A percentile compares a stretch with the other conserved stretches of the same genome.
Conservation (phyloP, 805 yeast genomes). For the Hanseniaspora singularis region DNA sequence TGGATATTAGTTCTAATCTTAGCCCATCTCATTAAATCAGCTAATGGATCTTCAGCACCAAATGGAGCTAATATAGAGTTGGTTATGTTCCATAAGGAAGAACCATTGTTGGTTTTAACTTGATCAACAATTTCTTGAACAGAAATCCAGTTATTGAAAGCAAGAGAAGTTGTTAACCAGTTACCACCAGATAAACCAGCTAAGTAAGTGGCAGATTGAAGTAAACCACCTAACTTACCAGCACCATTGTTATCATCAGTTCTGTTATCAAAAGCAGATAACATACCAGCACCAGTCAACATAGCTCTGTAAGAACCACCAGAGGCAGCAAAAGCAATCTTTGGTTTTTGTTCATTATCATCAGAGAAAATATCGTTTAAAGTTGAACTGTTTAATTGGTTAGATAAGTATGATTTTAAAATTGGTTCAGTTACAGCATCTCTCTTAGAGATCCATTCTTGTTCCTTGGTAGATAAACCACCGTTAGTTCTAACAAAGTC, state of each 20-base stretch:
- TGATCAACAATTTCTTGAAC: slow-evolving; percentile 45
- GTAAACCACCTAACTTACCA: slow-evolving; percentile 55
- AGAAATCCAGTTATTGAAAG: slow-evolving; percentile 60
- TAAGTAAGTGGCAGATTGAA: slow-evolving; percentile 59
- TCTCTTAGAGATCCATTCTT: slow-evolving; percentile 36
- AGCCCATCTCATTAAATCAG: slow-evolving; percentile 43
- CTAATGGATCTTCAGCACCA: slow-evolving; percentile 44
- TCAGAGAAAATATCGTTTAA: slow-evolving; percentile 20
- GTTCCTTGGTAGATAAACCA: slow-evolving; percentile 35
- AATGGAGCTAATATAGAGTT: slow-evolving; percentile 52
- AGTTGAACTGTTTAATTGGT: slow-evolving; percentile 18
- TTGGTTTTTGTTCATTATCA: slow-evolving; percentile 22
- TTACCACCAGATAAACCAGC: slow-evolving; percentile 78
- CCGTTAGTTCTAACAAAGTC: slow-evolving; percentile 35
- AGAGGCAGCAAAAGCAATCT: slow-evolving; percentile 51
- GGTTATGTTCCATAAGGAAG: slow-evolving; percentile 57
- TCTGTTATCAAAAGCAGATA: slow-evolving; percentile 68
- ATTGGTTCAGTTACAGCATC: slow-evolving; percentile 16
- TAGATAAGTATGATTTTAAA: slow-evolving; percentile 8
- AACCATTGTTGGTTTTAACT: slow-evolving; percentile 20
- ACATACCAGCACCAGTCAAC: slow-evolving; percentile 72
- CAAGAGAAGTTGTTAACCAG: slow-evolving; percentile 66
- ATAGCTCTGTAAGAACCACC: slow-evolving; percentile 92
- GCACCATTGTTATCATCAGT: slow-evolving; percentile 42
- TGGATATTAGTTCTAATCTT: slow-evolving; percentile 43